These are phyloP conservation scores for Botrytis elliptica DNA, from an alignment of 2,329 filamentous ascomycete genomes.

Conservation along the genomic window DNA sequence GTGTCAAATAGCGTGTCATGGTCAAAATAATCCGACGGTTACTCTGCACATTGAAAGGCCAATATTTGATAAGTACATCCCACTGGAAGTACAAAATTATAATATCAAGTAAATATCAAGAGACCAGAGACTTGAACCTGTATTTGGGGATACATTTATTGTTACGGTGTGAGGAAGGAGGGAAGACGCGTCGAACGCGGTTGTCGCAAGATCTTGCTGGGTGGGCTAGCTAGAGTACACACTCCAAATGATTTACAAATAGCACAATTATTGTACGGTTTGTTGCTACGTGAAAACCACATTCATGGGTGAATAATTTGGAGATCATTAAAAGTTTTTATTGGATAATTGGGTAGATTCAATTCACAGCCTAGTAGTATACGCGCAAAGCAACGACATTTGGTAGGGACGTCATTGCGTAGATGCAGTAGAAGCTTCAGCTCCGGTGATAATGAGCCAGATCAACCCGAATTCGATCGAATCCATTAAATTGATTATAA, in stretches of 20 bases:
- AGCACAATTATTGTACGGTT: not conserved
- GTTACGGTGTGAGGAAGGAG: not conserved
- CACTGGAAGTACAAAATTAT: not conserved
- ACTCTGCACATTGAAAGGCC: not conserved
- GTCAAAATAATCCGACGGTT: slow-evolving; percentile 5
- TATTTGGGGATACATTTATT: not conserved
- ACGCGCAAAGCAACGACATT: slow-evolving; percentile 1
- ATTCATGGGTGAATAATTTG: not conserved
- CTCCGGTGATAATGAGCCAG: not conserved
- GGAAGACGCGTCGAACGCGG: slow-evolving; percentile 6
- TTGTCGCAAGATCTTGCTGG: slow-evolving; percentile 8
- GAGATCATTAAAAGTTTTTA: not conserved
- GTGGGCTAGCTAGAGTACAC: not conserved
- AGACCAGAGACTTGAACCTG: not conserved
- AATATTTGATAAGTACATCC: not conserved
- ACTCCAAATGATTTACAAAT: not conserved
- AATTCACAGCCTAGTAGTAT: not conserved
- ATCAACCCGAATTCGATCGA: not conserved
- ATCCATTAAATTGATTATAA: not conserved
- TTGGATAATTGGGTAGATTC: not conserved
- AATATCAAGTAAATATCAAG: not conserved
- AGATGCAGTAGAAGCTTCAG: not conserved
- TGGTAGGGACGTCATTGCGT: not conserved
- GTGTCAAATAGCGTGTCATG: slow-evolving; percentile 85
- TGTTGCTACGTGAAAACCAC: not conserved